Evolutionary conservation across 345 rosid genomes (phyloP).

Genomic region (Populus tremula): DNA sequence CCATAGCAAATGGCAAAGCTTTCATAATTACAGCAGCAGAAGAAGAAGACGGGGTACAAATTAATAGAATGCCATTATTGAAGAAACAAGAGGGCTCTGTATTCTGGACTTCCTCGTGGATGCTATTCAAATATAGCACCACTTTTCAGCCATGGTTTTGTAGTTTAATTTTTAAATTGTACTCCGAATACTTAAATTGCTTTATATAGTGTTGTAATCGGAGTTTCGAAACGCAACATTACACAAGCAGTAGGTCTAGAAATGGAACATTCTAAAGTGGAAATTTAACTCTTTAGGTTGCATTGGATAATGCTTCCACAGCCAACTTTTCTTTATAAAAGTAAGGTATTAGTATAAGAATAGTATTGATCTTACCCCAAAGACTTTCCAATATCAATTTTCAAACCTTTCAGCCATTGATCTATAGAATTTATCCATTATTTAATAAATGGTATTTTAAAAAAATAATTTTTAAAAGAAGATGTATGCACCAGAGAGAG

Average conservation of each 20-base stretch:
- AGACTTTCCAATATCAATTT: too few species aligned
- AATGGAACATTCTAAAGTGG: background rate
- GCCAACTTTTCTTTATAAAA: background rate
- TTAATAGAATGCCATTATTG: background rate
- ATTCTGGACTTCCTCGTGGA: background rate
- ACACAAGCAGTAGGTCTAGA: background rate
- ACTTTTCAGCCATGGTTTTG: background rate
- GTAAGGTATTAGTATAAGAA: background rate
- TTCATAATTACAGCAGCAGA: background rate
- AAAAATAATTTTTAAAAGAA: too few species aligned
- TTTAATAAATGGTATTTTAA: too few species aligned
- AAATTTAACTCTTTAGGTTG: background rate
- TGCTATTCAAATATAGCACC: background rate
- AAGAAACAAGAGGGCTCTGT: slow-evolving; percentile 2
- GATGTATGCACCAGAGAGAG: too few species aligned
- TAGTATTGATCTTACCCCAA: too few species aligned
- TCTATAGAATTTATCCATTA: too few species aligned
- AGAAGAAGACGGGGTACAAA: background rate
- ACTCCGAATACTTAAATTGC: background rate
- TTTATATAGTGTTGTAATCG: background rate
- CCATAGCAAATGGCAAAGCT: background rate
- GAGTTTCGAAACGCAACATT: too few species aligned
- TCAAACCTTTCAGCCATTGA: too few species aligned
- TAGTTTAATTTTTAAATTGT: background rate
- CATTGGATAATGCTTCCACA: background rate